Conservation (phyloP, 371 early-diverging fungal species). For the Homolaphlyctis polyrhiza region DNA sequence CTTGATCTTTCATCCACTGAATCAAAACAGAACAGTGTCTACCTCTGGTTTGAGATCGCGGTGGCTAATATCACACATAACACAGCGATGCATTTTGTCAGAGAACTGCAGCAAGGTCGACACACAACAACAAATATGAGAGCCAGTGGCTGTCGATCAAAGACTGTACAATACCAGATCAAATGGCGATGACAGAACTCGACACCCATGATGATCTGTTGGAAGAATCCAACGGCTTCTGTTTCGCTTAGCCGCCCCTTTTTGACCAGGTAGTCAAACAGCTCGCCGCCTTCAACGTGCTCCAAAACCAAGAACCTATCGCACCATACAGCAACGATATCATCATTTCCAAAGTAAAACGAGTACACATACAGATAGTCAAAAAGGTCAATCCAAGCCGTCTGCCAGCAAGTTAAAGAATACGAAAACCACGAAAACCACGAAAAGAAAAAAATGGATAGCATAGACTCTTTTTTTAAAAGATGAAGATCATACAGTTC, state of each 20-base stretch:
- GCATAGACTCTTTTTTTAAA: too few species aligned
- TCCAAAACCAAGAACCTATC: slow-evolving; percentile 91
- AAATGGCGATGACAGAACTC: slow-evolving; percentile 91
- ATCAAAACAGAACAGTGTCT: too few species aligned
- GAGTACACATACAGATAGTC: background rate
- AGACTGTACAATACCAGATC: slow-evolving; percentile 59
- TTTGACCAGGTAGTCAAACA: slow-evolving; percentile 90
- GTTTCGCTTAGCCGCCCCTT: slow-evolving; percentile 79
- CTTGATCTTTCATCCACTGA: too few species aligned
- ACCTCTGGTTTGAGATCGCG: slow-evolving; percentile 93
- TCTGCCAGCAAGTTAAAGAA: too few species aligned
- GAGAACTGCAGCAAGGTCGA: background rate
- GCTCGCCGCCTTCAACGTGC: slow-evolving; percentile 93
- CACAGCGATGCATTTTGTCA: background rate
- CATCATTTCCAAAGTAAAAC: background rate
- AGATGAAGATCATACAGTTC: slow-evolving; percentile 58
- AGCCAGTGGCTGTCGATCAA: background rate
- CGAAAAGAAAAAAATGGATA: too few species aligned
- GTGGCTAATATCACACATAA: slow-evolving; percentile 55
- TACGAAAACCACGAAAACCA: slow-evolving; percentile 9
- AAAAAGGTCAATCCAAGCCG: too few species aligned
- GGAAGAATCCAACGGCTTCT: slow-evolving; percentile 89
- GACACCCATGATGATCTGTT: slow-evolving; percentile 91
- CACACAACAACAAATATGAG: background rate
- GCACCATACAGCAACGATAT: background rate